Percentiles rank a stretch among this genome's conserved stretches.
Conservation (phyloP, 2,329 filamentous ascomycete species). For the Zalaria sp. region DNA sequence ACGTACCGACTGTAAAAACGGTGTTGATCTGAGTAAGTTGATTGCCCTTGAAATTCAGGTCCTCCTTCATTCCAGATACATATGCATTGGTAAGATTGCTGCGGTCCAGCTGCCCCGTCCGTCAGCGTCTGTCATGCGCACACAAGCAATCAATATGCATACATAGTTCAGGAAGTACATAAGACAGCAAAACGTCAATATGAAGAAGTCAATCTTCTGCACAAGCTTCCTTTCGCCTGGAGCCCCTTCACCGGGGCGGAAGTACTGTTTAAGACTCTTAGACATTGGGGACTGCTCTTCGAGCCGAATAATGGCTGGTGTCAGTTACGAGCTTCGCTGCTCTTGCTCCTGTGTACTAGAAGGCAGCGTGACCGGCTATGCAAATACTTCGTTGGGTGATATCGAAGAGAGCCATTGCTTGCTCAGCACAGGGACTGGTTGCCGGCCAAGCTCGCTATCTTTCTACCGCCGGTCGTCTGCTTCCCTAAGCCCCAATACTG, state of each 20-base stretch:
- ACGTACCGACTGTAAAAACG: constrained; percentile 22
- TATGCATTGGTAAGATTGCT: constrained; percentile 41
- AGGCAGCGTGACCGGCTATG: no score
- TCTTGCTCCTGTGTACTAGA: no score
- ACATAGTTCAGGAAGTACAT: constrained; percentile 19
- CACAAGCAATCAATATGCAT: background rate
- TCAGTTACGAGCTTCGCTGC: no score
- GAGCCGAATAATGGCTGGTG: no score
- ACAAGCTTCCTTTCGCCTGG: constrained; percentile 32
- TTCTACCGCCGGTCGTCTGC: no score
- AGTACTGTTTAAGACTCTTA: constrained; percentile 11
- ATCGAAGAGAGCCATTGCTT: no score
- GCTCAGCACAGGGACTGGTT: no score
- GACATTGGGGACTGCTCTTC: background rate
- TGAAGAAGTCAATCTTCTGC: constrained; percentile 21
- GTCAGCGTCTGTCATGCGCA: background rate
- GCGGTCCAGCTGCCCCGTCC: constrained; percentile 27
- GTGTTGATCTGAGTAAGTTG: constrained; percentile 31
- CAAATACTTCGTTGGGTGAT: no score
- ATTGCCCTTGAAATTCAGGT: constrained; percentile 33
- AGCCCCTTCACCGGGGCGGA: constrained; percentile 19
- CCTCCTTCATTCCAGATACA: constrained; percentile 40
- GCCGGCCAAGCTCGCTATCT: no score
- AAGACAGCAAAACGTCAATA: constrained; percentile 23
- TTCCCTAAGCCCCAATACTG: no score